Evolutionary conservation across 2,329 filamentous ascomycete species (phyloP), one percentile per base, ranked within the genome.

Genomic region (Aspergillus ruber): DNA sequence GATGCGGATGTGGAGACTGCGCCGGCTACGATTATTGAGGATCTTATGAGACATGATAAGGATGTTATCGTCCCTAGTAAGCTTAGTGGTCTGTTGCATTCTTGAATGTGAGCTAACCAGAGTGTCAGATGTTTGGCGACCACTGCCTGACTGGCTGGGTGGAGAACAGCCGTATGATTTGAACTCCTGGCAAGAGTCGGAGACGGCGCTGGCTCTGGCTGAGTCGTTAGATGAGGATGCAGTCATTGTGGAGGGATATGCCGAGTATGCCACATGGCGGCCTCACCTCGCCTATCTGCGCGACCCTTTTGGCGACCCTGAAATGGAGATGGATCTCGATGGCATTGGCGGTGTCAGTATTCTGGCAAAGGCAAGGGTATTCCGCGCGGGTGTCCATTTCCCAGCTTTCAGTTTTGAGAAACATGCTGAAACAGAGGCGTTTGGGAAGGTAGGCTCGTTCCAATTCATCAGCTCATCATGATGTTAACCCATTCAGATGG

Each of bases 311-410:
- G 93, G 93, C 35, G 93, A 98, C 64, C 91, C 91, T 17, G 93
- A 98, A 65, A 96, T 97, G 85, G 93, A 98, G 67, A 97, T 98
- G 93, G 93, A 98, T 62, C 91, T 98, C 59, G 93, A 98, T 59
- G 93, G 93, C 56, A 90, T 98, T 42, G 91, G 93, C 44, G 93
- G 93, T 71, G 93, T 98, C 59, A 96, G 90, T 72, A 98, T 98
- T 61, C 72, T 98, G 58, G 91, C 93, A 41, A 98, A 97, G 71
- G 93, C 93, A 2, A 86, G 85, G 59, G 93, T 98, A 0, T 98
- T 98, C 75, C 83, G 93, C 52, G 85, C 88, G 41, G 93, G 93
- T 39, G 91, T 95, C 29, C 93, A 98, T 69, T 98, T 98, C 72
- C 93, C 93, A 3, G 93, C 93, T 1, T 98, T 98, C 67, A 95